Percentiles rank a stretch among this genome's conserved stretches.
phyloP scores from a whole-genome alignment of 2,329 filamentous ascomycete genomes.

The Hypoxylon sp. region DNA sequence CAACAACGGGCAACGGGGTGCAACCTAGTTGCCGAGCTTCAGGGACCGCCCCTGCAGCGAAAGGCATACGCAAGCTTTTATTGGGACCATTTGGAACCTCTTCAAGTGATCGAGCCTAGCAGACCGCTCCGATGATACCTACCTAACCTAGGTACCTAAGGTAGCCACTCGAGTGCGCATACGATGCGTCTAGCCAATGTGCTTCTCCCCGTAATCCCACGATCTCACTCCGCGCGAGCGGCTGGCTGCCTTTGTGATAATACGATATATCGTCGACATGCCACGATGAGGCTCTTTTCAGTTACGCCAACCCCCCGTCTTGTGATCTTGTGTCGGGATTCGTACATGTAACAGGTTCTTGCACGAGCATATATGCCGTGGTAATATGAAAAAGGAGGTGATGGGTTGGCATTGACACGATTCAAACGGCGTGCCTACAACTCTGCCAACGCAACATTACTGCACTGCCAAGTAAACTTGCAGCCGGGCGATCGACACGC shows the following conservation, averaged over 20 bases:
- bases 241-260: background rate
- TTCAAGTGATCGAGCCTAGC: conserved; percentile 31
- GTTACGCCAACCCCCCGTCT: conserved; percentile 17
- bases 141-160: too few relatives aligned
- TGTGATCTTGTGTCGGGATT: conserved; percentile 25
- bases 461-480: conserved; percentile 38
- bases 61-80: conserved; percentile 38
- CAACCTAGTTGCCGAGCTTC: conserved; percentile 28
- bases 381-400: conserved; percentile 12
- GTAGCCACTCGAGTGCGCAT: conserved; percentile 14
- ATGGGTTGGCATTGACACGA: conserved; percentile 34
- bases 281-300: conserved; percentile 38
- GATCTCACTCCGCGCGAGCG: conserved; percentile 10
- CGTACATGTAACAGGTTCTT: conserved; percentile 11
- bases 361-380: conserved; percentile 1
- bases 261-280: conserved; percentile 7
- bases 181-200: conserved; percentile 8
- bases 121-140: conserved; percentile 31
- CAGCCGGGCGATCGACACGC: conserved; percentile 35
- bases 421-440: conserved; percentile 31
- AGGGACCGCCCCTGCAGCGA: conserved; percentile 37
- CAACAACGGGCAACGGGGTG: conserved; percentile 36
- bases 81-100: conserved; percentile 19
- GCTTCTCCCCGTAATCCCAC: conserved; percentile 8
- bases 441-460: conserved; percentile 28